phyloP scores from a whole-genome alignment of 176 grass and related monocot species.

The Zea luxurians region DNA sequence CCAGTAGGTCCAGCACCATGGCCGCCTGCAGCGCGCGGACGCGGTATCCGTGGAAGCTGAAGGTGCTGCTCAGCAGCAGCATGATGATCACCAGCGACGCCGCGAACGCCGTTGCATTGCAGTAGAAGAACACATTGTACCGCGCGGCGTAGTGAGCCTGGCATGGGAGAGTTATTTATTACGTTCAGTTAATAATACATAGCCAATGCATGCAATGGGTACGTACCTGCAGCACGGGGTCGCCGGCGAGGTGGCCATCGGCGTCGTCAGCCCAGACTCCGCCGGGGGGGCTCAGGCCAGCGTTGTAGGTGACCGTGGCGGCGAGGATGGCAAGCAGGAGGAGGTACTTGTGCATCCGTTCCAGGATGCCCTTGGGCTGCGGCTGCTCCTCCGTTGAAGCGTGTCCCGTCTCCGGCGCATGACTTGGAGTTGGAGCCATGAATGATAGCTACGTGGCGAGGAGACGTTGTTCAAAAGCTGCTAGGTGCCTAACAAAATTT shows the following conservation, averaged over 20 bases:
- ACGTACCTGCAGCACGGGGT: slow-evolving; percentile 24
- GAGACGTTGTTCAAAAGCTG: neutral
- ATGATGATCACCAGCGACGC: slow-evolving; percentile 46
- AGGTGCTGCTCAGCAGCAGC: slow-evolving; percentile 44
- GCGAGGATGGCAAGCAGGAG: slow-evolving; percentile 34
- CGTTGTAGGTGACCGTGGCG: slow-evolving; percentile 40
- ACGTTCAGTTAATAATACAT: neutral
- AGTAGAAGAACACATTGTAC: slow-evolving; percentile 44
- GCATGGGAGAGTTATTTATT: neutral
- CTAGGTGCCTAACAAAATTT: neutral
- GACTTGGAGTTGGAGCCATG: neutral
- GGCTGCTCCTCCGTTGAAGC: neutral
- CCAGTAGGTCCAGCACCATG: slow-evolving; percentile 40
- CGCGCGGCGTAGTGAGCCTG: neutral
- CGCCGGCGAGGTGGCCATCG: neutral
- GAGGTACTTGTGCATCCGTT: slow-evolving; percentile 11
- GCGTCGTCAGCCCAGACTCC: slow-evolving; percentile 36
- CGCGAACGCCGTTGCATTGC: slow-evolving; percentile 51
- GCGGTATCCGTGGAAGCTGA: slow-evolving; percentile 18
- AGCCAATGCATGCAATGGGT: neutral
- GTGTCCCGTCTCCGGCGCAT: neutral
- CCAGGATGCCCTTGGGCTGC: neutral
- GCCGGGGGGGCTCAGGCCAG: slow-evolving; percentile 47
- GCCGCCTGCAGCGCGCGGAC: slow-evolving; percentile 24
- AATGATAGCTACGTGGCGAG: neutral